These are phyloP conservation scores for Cladosporium sp. DNA, from an alignment of 2,329 filamentous ascomycete species.

Conservation along the genomic window DNA sequence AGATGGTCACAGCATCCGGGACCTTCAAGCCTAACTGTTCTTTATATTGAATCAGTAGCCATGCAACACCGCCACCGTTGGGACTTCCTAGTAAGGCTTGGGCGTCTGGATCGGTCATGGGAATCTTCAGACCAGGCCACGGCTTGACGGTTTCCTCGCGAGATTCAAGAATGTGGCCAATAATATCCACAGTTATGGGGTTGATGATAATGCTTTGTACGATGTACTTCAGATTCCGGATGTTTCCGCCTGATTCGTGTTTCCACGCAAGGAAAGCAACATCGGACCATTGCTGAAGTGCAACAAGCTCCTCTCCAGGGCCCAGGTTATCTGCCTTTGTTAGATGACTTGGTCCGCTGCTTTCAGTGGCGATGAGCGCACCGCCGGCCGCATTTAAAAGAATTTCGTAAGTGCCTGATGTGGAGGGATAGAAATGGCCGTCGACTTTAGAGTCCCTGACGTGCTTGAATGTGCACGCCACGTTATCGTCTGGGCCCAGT, in stretches of 20 bases:
- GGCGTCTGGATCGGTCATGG: not conserved
- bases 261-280: conserved; percentile 16
- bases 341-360: not conserved
- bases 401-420: not conserved
- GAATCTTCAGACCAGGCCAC: conserved; percentile 3
- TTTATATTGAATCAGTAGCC: conserved; percentile 17
- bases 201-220: not conserved
- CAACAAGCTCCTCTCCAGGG: not conserved
- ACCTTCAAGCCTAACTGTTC: conserved; percentile 15
- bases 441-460: not conserved
- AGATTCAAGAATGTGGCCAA: not conserved
- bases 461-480: not conserved
- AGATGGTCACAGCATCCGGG: conserved; percentile 10
- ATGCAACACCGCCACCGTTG: conserved; percentile 13
- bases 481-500: conserved; percentile 30
- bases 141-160: not conserved
- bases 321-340: not conserved
- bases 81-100: conserved; percentile 15
- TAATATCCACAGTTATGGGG: not conserved
- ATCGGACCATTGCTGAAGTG: conserved; percentile 17
- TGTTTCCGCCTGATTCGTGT: not conserved
- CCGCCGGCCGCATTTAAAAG: not conserved
- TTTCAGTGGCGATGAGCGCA: not conserved
- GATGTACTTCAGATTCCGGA: not conserved
- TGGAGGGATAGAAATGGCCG: not conserved